Evolutionary conservation across 345 rosid genomes (phyloP).

Genomic region (Carallia pectinifolia): DNA sequence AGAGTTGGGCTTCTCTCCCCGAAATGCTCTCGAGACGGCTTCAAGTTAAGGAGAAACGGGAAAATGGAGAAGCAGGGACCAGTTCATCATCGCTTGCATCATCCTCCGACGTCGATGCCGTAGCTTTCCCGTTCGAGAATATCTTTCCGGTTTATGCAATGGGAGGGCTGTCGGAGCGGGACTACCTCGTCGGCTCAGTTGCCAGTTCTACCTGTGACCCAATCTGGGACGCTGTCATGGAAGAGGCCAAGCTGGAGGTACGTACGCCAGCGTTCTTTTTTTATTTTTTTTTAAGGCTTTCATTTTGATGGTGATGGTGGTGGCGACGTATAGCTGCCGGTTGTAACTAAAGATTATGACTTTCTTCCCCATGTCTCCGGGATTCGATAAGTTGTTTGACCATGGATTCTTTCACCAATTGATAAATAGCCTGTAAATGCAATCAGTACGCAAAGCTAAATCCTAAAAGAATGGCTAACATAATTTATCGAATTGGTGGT

Average conservation of each 20-base stretch:
- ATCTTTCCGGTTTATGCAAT: slow-evolving; percentile 68
- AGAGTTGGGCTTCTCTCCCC: slow-evolving; percentile 31
- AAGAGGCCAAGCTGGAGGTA: slow-evolving; percentile 88
- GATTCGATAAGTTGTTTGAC: too few species aligned
- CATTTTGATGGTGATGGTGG: not conserved
- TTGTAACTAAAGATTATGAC: not conserved
- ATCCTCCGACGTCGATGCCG: slow-evolving; percentile 1
- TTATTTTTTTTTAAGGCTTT: not conserved
- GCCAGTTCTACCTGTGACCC: slow-evolving; percentile 49
- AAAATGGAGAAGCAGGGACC: slow-evolving; percentile 5
- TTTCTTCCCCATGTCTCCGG: too few species aligned
- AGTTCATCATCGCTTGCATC: not conserved
- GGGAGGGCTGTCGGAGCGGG: slow-evolving; percentile 46
- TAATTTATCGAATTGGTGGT: too few species aligned
- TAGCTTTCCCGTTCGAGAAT: slow-evolving; percentile 50
- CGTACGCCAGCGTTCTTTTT: not conserved
- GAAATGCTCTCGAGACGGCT: slow-evolving; percentile 28
- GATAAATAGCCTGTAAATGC: too few species aligned
- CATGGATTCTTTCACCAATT: too few species aligned
- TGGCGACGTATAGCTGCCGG: not conserved
- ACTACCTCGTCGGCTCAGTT: slow-evolving; percentile 20
- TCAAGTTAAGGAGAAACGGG: slow-evolving; percentile 21
- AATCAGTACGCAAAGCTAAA: too few species aligned
- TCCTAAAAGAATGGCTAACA: too few species aligned
- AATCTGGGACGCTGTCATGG: slow-evolving; percentile 72